Conservation (phyloP, 2,329 filamentous ascomycete species). For the Huntiella abstrusa region DNA sequence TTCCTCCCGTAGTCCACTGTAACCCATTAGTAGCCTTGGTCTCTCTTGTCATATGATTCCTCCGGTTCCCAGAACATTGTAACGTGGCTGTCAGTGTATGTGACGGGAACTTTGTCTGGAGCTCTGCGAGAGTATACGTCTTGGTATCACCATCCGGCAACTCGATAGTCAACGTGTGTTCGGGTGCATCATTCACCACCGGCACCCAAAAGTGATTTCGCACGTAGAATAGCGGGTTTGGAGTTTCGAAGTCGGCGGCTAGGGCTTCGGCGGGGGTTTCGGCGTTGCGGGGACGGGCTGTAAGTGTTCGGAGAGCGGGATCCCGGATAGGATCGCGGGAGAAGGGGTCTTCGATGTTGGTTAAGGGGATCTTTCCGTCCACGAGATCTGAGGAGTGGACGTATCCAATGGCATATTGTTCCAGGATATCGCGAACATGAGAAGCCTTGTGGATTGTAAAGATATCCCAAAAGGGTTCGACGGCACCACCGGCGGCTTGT, state of each 20-base stretch:
- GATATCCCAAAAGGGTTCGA: conserved; percentile 53
- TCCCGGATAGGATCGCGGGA: conserved; percentile 33
- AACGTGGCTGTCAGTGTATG: conserved; percentile 35
- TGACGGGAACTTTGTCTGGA: conserved; percentile 31
- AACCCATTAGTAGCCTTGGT: conserved; percentile 33
- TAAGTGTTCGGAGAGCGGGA: conserved; percentile 29
- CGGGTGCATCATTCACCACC: conserved; percentile 20
- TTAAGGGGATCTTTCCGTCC: conserved; percentile 33
- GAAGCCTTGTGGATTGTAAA: conserved; percentile 49
- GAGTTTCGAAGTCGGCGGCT: conserved; percentile 31
- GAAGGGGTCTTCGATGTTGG: conserved; percentile 42
- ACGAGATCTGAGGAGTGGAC: conserved; percentile 39
- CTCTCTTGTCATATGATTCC: conserved; percentile 36
- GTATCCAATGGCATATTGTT: conserved; percentile 44
- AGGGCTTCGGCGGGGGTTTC: conserved; percentile 35
- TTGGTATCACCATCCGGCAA: conserved; percentile 33
- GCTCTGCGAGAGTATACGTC: conserved; percentile 33
- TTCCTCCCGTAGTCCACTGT: conserved; percentile 40
- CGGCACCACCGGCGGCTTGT: conserved; percentile 41
- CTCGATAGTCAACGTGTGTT: conserved; percentile 33
- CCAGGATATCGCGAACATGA: conserved; percentile 44
- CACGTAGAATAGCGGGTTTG: conserved; percentile 37
- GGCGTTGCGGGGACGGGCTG: conserved; percentile 39
- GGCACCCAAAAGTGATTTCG: conserved; percentile 49
- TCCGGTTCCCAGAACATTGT: conserved; percentile 42